phyloP scores from a whole-genome alignment of 164 flowering plant genomes.

The Vitis vinifera region DNA sequence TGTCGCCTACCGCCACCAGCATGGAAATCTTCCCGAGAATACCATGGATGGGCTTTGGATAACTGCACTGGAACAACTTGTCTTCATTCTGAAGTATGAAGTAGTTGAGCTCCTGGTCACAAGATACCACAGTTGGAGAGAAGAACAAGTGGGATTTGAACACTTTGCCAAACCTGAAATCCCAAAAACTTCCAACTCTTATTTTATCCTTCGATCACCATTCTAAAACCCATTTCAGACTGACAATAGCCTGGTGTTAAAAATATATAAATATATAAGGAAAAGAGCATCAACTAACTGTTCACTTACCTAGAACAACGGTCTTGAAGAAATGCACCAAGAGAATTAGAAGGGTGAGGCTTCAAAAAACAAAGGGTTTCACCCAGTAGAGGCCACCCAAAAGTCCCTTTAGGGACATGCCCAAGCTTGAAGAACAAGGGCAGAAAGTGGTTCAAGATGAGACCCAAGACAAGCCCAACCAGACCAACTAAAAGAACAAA shows the following conservation, averaged over 20 bases:
- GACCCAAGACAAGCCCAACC: constrained; percentile 24
- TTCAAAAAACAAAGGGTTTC: constrained; percentile 56
- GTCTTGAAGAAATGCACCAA: constrained; percentile 46
- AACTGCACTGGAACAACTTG: constrained; percentile 59
- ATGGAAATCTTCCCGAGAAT: constrained; percentile 60
- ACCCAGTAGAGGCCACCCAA: constrained; percentile 71
- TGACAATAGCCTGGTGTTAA: no score
- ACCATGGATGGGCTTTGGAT: constrained; percentile 62
- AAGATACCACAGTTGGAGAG: constrained; percentile 62
- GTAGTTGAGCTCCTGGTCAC: constrained; percentile 59
- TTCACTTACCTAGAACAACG: constrained; percentile 52
- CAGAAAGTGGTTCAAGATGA: constrained; percentile 43
- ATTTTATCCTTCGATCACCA: not conserved
- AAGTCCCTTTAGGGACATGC: constrained; percentile 40
- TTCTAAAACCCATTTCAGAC: no score
- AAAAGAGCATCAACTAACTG: not conserved
- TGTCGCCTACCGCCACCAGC: constrained; percentile 65
- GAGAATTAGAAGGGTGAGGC: constrained; percentile 55
- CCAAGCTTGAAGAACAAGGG: constrained; percentile 39
- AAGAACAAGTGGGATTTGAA: constrained; percentile 66
- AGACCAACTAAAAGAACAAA: constrained; percentile 19
- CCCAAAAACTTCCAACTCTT: not conserved
- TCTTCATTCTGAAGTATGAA: constrained; percentile 74
- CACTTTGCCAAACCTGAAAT: constrained; percentile 71
- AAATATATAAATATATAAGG: not conserved